phyloP scores from a whole-genome alignment of 331 rosid genomes.

The Saraca asoca region DNA sequence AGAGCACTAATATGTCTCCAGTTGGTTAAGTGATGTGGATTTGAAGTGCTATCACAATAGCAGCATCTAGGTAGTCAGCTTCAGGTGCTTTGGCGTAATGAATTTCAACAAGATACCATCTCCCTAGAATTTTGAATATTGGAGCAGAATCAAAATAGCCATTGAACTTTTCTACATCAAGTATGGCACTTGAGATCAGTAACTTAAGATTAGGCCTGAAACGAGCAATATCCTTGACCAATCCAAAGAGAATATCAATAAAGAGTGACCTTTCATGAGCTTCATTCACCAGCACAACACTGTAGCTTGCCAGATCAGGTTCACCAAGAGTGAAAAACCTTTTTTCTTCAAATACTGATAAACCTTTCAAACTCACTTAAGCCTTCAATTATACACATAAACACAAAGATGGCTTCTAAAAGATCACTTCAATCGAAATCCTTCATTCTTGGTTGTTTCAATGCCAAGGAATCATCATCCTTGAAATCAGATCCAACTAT shows the following conservation, averaged over 20 bases:
- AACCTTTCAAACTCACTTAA: no score
- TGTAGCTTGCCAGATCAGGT: slow-evolving; percentile 89
- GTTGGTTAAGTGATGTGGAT: slow-evolving; percentile 87
- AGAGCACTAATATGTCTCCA: slow-evolving; percentile 89
- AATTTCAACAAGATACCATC: slow-evolving; percentile 91
- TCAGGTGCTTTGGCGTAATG: slow-evolving; percentile 90
- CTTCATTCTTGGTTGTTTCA: no score
- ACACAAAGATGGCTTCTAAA: no score
- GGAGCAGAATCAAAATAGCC: slow-evolving; percentile 96
- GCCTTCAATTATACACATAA: no score
- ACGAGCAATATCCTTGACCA: slow-evolving; percentile 94
- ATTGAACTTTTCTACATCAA: slow-evolving; percentile 93
- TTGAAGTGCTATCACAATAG: slow-evolving; percentile 88
- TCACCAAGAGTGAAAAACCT: no score
- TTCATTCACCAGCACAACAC: slow-evolving; percentile 99
- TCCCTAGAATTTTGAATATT: slow-evolving; percentile 88
- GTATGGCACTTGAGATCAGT: no score
- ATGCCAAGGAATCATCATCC: no score
- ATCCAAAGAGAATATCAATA: slow-evolving; percentile 90
- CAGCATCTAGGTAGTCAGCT: slow-evolving; percentile 97
- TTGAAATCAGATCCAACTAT: no score
- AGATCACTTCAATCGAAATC: no score
- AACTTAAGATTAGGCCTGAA: slow-evolving; percentile 92
- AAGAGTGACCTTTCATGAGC: slow-evolving; percentile 99
- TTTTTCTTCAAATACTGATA: no score